A percentile compares a stretch with the other conserved stretches of the same genome.
Conservation (phyloP, 148 eudicot species). For the Cornus suecica region DNA sequence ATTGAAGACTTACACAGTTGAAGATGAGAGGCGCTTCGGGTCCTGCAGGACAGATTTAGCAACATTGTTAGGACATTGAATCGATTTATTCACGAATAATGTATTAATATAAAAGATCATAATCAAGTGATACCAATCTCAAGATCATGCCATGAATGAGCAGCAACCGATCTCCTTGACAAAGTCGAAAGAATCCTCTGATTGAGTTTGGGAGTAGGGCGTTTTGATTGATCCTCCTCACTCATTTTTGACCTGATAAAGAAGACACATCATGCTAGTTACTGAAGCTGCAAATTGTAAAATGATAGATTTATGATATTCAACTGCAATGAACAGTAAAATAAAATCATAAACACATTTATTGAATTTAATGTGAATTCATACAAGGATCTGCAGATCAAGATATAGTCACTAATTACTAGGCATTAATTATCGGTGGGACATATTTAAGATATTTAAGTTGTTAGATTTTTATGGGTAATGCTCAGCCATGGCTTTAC, state of each 20-base stretch:
- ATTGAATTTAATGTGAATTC: too few relatives aligned
- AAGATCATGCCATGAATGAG: constrained; percentile 81
- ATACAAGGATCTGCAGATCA: too few relatives aligned
- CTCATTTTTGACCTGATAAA: neutral
- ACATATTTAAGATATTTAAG: too few relatives aligned
- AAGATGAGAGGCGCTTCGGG: constrained; percentile 61
- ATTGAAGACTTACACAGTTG: constrained; percentile 48
- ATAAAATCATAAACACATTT: too few relatives aligned
- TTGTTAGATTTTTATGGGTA: too few relatives aligned
- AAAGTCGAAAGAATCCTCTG: constrained; percentile 61
- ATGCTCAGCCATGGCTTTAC: too few relatives aligned
- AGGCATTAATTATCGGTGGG: too few relatives aligned
- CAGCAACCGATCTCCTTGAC: constrained; percentile 58
- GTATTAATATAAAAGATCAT: too few relatives aligned
- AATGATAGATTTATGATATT: neutral
- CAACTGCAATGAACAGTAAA: neutral
- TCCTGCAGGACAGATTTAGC: constrained; percentile 30
- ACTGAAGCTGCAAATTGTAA: neutral
- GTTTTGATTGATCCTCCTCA: neutral
- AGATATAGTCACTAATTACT: too few relatives aligned
- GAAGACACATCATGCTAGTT: neutral
- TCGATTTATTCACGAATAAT: neutral
- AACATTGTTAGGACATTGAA: neutral
- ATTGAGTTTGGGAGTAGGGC: constrained; percentile 30
- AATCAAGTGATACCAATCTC: constrained; percentile 45